phyloP scores from a whole-genome alignment of 495 filamentous ascomycete species.

The Talaromyces borbonicus region DNA sequence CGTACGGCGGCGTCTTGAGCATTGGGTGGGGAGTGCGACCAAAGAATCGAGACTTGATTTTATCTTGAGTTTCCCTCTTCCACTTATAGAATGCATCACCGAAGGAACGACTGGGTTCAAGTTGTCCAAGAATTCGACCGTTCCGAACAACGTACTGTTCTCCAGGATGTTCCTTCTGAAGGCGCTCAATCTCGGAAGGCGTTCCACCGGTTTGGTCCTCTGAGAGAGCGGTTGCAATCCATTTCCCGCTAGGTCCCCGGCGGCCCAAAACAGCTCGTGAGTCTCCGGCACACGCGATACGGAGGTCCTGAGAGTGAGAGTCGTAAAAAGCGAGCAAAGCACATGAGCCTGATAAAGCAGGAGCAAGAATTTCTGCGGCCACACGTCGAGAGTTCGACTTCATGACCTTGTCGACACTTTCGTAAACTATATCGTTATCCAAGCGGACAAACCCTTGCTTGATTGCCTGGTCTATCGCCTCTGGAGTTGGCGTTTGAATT shows the following conservation, averaged over 20 bases:
- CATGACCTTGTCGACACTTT: slow-evolving; percentile 77
- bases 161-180: slow-evolving; percentile 77
- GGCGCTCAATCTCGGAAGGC: slow-evolving; percentile 66
- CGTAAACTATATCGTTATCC: slow-evolving; percentile 87
- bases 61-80: slow-evolving; percentile 70
- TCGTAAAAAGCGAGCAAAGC: slow-evolving; percentile 96
- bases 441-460: slow-evolving; percentile 82
- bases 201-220: slow-evolving; percentile 89
- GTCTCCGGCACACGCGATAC: slow-evolving; percentile 91
- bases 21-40: slow-evolving; percentile 60
- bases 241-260: slow-evolving; percentile 68
- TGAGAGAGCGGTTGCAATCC: slow-evolving; percentile 81
- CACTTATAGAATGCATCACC: slow-evolving; percentile 97
- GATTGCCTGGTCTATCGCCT: slow-evolving; percentile 80
- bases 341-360: slow-evolving; percentile 90
- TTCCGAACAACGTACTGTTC: slow-evolving; percentile 77
- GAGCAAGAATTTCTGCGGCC: slow-evolving; percentile 84
- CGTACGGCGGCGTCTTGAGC: slow-evolving; percentile 88
- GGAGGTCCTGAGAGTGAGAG: slow-evolving; percentile 66
- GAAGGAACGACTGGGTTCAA: slow-evolving; percentile 90
- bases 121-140: slow-evolving; percentile 79
- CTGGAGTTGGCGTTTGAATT: slow-evolving; percentile 51
- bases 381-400: slow-evolving; percentile 76
- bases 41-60: slow-evolving; percentile 76
- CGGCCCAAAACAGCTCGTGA: slow-evolving; percentile 88